A percentile compares a stretch with the other conserved stretches of the same genome.
These are phyloP conservation scores for Azolla pinnata DNA, from an alignment of 75 land plant species.

Conservation along the genomic window DNA sequence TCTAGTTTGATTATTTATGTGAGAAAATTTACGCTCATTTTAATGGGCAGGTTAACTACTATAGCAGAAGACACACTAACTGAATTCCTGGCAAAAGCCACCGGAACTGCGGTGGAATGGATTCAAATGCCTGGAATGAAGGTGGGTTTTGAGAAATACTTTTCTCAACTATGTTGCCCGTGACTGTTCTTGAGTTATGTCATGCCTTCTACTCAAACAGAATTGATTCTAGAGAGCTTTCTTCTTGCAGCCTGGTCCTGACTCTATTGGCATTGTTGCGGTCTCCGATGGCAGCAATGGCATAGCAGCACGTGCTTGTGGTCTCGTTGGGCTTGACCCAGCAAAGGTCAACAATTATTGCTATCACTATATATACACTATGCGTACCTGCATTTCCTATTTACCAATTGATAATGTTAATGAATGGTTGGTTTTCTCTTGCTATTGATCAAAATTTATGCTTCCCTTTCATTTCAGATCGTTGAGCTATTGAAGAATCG, in stretches of 20 bases:
- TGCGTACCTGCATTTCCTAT: too few relatives aligned
- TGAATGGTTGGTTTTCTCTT: too few relatives aligned
- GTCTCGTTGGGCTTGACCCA: constrained; percentile 38
- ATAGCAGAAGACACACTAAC: constrained; percentile 41
- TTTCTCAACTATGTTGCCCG: too few relatives aligned
- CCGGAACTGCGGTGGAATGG: constrained; percentile 52
- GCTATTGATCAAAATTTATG: too few relatives aligned
- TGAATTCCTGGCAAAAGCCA: constrained; percentile 41
- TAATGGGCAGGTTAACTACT: constrained; percentile 27
- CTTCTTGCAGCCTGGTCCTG: constrained; percentile 43
- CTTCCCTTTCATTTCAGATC: constrained; percentile 19
- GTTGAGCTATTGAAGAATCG: constrained; percentile 38
- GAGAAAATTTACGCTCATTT: too few relatives aligned
- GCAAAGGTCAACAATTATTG: too few relatives aligned
- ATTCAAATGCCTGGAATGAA: constrained; percentile 56
- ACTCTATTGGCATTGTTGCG: constrained; percentile 48
- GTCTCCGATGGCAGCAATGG: constrained; percentile 31
- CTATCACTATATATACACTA: too few relatives aligned
- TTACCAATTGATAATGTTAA: too few relatives aligned
- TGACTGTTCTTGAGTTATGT: too few relatives aligned
- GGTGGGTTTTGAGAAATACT: constrained; percentile 15
- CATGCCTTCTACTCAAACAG: too few relatives aligned
- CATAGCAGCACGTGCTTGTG: constrained; percentile 43
- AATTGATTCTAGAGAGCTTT: too few relatives aligned
- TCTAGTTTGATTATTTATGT: too few relatives aligned